Percentiles rank a stretch among this genome's conserved stretches.
Evolutionary conservation across 371 early-diverging fungal genomes (phyloP).

Genomic region (Mucor plumbeus): DNA sequence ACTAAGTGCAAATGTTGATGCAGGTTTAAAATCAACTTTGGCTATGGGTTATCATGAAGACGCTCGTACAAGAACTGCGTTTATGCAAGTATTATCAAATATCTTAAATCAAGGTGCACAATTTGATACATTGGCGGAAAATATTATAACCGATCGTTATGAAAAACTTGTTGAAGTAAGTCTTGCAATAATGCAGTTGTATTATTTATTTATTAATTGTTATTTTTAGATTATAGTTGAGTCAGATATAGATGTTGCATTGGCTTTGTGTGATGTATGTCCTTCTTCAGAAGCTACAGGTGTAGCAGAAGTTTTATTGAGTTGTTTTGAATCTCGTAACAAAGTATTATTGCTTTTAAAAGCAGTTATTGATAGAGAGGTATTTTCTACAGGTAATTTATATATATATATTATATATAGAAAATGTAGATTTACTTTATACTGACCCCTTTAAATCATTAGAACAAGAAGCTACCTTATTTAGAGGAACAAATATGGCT

Average conservation of each 20-base stretch:
- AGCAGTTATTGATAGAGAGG: constrained; percentile 79
- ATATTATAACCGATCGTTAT: constrained; percentile 69
- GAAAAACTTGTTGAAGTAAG: constrained; percentile 71
- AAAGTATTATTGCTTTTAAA: constrained; percentile 72
- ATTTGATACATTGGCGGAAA: constrained; percentile 81
- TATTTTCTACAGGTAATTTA: constrained; percentile 57
- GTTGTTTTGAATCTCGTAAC: constrained; percentile 77
- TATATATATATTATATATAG: no score
- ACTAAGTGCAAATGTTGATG: constrained; percentile 89
- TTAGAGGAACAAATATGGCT: constrained; percentile 88
- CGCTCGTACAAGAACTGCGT: constrained; percentile 81
- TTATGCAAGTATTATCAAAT: constrained; percentile 90
- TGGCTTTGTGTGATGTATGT: constrained; percentile 85
- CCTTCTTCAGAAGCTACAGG: constrained; percentile 81
- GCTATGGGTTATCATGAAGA: constrained; percentile 93
- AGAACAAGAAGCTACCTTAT: constrained; percentile 77
- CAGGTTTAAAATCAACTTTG: constrained; percentile 83
- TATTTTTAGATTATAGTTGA: constrained; percentile 54
- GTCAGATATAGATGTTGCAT: constrained; percentile 69
- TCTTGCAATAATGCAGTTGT: background rate
- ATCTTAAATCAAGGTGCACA: constrained; percentile 85
- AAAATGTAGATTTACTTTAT: no score
- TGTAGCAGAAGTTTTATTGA: constrained; percentile 72
- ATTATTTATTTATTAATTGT: background rate
- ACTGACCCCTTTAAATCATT: no score